Evolutionary conservation across 306 rosid species (phyloP).

Genomic region (Castanopsis chinensis): DNA sequence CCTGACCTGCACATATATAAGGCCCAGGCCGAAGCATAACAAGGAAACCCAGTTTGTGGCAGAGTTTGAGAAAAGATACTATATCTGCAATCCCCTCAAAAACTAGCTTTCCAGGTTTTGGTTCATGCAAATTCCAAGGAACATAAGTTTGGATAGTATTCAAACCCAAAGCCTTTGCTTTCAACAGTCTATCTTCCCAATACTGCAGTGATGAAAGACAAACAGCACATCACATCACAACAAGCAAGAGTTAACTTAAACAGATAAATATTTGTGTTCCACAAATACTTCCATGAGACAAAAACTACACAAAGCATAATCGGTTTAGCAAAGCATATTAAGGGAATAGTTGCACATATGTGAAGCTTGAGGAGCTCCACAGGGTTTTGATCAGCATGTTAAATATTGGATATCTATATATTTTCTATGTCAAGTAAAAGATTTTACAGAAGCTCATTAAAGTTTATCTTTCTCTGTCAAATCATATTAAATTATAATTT

Average conservation of each 20-base stretch:
- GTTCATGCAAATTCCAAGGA: constrained; percentile 97
- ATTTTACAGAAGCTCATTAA: neutral
- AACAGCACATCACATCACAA: constrained; percentile 12
- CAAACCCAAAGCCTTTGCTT: constrained; percentile 92
- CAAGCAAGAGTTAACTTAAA: constrained; percentile 25
- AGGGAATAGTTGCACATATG: neutral
- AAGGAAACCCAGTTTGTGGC: constrained; percentile 69
- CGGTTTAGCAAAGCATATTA: neutral
- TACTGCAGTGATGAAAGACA: constrained; percentile 51
- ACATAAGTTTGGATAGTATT: constrained; percentile 87
- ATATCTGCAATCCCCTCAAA: constrained; percentile 81
- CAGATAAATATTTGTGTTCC: neutral
- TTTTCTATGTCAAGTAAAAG: neutral
- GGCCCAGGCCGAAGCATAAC: constrained; percentile 96
- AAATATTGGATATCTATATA: neutral
- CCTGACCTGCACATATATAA: constrained; percentile 82
- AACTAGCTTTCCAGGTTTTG: constrained; percentile 57
- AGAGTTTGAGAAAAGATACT: constrained; percentile 66
- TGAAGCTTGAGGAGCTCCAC: neutral
- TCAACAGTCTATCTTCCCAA: constrained; percentile 93
- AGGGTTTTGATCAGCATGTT: neutral
- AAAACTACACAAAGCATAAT: neutral
- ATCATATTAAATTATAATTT: neutral
- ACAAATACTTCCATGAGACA: neutral
- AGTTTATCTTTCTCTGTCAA: neutral